Evolutionary conservation across 805 yeast species (phyloP).

Genomic region (Hanseniaspora guilliermondii): DNA sequence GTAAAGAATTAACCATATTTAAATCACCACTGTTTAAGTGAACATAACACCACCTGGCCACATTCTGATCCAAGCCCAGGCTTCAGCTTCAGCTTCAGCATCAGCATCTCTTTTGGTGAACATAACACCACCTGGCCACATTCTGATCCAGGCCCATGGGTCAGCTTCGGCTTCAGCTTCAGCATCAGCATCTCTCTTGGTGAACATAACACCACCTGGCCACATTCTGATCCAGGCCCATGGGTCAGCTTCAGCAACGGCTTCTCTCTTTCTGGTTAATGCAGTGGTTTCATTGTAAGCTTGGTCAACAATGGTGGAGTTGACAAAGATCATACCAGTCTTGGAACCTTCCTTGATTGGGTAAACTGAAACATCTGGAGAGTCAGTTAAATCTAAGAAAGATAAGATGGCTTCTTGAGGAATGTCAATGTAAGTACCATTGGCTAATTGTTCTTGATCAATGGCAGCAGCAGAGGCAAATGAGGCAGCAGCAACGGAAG

Average conservation of each 20-base stretch:
- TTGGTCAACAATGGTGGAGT: conserved; percentile 23
- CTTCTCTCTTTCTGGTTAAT: conserved; percentile 18
- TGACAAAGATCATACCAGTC: conserved; percentile 24
- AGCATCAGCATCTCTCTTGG: conserved; percentile 19
- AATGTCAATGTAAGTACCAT: conserved; percentile 14
- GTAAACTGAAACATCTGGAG: conserved; percentile 22
- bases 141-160: conserved; percentile 24
- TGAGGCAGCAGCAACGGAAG: neutral
- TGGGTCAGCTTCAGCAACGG: conserved; percentile 20
- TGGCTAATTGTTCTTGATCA: conserved; percentile 14
- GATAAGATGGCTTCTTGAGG: conserved; percentile 27
- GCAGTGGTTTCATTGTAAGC: conserved; percentile 18
- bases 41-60: conserved; percentile 22
- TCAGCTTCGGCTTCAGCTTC: conserved; percentile 22
- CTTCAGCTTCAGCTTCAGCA: conserved; percentile 23
- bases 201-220: conserved; percentile 23
- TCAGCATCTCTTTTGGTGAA: conserved; percentile 9
- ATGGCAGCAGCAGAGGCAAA: conserved; percentile 19
- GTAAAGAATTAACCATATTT: neutral
- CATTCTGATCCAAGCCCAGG: conserved; percentile 17
- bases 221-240: conserved; percentile 24
- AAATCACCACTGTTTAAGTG: neutral
- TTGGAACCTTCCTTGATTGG: conserved; percentile 24
- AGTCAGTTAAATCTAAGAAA: conserved; percentile 23
- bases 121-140: conserved; percentile 23